Evolutionary conservation across 2,329 filamentous ascomycete species (phyloP).

Genomic region (Raffaelea deltoideospora): DNA sequence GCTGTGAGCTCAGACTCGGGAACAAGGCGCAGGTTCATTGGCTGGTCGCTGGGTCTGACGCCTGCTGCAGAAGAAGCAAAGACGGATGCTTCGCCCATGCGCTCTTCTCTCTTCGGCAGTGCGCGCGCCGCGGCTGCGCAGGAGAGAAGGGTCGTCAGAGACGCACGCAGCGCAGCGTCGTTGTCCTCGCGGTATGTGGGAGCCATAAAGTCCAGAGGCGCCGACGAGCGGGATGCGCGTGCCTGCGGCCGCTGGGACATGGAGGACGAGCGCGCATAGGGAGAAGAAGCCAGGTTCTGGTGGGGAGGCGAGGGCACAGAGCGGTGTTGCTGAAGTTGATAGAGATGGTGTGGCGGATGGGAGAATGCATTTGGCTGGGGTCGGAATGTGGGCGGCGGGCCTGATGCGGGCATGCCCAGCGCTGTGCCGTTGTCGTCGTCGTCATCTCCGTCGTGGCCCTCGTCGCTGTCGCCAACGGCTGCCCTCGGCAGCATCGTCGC

Average conservation of each 20-base stretch:
- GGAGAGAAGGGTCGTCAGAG: conserved; percentile 88
- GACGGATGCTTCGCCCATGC: conserved; percentile 18
- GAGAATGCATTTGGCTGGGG: conserved; percentile 89
- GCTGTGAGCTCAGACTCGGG: conserved; percentile 47
- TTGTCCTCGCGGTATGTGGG: conserved; percentile 73
- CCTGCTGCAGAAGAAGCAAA: conserved; percentile 22
- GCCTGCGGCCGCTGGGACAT: conserved; percentile 32
- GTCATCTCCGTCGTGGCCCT: conserved; percentile 25
- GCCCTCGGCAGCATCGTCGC: too few species aligned
- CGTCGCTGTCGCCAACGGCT: conserved; percentile 16
- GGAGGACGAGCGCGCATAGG: conserved; percentile 30
- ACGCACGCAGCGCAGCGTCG: conserved; percentile 82
- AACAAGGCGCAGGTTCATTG: conserved; percentile 43
- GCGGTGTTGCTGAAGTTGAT: conserved; percentile 30
- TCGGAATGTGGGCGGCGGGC: conserved; percentile 45
- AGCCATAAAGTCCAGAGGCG: conserved; percentile 52
- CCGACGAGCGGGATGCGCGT: conserved; percentile 24
- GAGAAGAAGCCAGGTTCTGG: conserved; percentile 24
- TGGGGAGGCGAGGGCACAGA: conserved; percentile 33
- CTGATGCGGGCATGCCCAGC: conserved; percentile 42
- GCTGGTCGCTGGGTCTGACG: conserved; percentile 32
- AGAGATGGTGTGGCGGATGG: conserved; percentile 50
- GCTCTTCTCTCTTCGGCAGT: conserved; percentile 48
- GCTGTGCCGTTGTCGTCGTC: conserved; percentile 70
- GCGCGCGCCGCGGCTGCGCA: conserved; percentile 81